phyloP scores from a whole-genome alignment of 331 rosid species.

The Arachis monticola region DNA sequence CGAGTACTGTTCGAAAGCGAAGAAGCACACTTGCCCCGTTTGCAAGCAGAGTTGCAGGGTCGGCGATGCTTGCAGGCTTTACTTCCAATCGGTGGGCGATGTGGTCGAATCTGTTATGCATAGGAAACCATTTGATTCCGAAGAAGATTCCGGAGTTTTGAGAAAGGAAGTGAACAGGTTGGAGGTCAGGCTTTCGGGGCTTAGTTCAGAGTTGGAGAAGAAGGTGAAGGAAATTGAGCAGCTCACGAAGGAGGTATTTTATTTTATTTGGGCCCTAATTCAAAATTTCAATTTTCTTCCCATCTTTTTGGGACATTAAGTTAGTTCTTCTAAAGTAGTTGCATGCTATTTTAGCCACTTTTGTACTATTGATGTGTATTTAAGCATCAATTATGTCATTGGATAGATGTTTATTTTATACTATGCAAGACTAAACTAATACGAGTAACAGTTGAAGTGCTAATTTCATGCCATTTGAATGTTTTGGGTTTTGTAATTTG shows the following conservation, averaged over 20 bases:
- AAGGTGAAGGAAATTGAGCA: conserved; percentile 58
- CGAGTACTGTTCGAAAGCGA: conserved; percentile 69
- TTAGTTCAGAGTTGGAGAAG: conserved; percentile 53
- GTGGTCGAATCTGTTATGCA: conserved; percentile 41
- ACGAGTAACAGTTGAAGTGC: background rate
- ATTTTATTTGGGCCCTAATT: background rate
- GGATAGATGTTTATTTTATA: background rate
- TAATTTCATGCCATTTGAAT: background rate
- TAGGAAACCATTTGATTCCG: conserved; percentile 45
- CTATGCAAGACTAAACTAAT: background rate
- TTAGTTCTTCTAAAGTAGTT: background rate
- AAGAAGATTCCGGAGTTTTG: conserved; percentile 58
- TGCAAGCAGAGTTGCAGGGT: conserved; percentile 79
- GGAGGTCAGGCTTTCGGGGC: conserved; percentile 66
- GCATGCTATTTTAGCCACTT: background rate
- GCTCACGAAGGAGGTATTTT: conserved; percentile 61
- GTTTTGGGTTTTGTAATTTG: conserved; percentile 1
- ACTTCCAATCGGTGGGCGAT: conserved; percentile 87
- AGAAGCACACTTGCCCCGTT: conserved; percentile 81
- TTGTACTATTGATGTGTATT: background rate
- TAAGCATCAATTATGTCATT: background rate
- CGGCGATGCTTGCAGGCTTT: conserved; percentile 66
- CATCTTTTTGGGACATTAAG: background rate
- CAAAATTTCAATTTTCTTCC: too few species aligned
- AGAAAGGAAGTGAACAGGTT: conserved; percentile 64